phyloP scores from a whole-genome alignment of 768 basidiomycete species.

The Russula compacta region DNA sequence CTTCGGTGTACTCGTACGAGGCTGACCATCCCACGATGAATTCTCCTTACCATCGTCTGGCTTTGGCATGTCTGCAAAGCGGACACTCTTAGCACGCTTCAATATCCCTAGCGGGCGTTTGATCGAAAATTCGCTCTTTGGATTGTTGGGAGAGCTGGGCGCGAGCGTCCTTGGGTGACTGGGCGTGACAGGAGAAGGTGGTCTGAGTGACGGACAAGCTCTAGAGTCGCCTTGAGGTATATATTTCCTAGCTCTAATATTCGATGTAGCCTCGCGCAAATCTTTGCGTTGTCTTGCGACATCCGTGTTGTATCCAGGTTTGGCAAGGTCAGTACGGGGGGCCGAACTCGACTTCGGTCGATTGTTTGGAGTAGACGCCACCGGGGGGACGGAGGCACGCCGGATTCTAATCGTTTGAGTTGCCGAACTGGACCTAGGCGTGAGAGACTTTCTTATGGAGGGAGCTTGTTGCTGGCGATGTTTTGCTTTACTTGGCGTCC shows the following conservation, averaged over 20 bases:
- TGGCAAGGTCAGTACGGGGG: conserved; percentile 5
- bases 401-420: not conserved
- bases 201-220: not conserved
- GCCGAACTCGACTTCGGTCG: conserved; percentile 12
- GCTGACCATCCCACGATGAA: not conserved
- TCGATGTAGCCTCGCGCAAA: not conserved
- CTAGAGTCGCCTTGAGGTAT: not conserved
- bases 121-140: not conserved
- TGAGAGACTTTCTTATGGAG: conserved; percentile 5
- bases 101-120: conserved; percentile 16
- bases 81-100: conserved; percentile 20
- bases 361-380: not conserved
- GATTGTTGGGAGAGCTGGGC: not conserved
- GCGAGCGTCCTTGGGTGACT: not conserved
- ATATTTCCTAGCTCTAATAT: not conserved
- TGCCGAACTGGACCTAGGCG: not conserved
- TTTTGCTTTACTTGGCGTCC: not conserved
- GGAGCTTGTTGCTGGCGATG: not conserved
- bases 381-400: conserved; percentile 9
- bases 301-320: not conserved
- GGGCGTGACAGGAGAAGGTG: not conserved
- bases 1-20: not conserved
- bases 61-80: conserved; percentile 16
- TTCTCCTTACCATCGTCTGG: not conserved
- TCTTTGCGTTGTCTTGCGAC: not conserved